Percentiles rank a stretch among this genome's conserved stretches.
Conservation (phyloP, 768 basidiomycete genomes). For the Terana coerulea region DNA sequence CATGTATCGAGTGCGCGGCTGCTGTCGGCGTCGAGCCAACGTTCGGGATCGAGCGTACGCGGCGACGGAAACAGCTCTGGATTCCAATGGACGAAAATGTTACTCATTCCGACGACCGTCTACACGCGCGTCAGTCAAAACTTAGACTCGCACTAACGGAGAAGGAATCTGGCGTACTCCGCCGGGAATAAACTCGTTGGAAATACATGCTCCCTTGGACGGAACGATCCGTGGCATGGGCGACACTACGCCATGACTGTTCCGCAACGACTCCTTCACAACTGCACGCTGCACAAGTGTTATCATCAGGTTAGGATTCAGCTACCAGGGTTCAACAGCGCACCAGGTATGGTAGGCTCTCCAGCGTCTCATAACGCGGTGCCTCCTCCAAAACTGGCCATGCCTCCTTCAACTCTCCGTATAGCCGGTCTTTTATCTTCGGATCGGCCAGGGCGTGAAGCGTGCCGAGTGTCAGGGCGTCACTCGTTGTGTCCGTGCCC, state of each 20-base stretch:
- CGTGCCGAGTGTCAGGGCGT: slow-evolving; percentile 33
- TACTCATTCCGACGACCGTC: slow-evolving; percentile 36
- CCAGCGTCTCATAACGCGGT: slow-evolving; percentile 33
- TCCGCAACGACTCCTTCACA: slow-evolving; percentile 42
- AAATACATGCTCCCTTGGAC: slow-evolving; percentile 29
- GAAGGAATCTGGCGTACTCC: slow-evolving; percentile 26
- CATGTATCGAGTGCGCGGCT: slow-evolving; percentile 36
- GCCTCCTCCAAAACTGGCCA: slow-evolving; percentile 36
- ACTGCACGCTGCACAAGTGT: slow-evolving; percentile 38
- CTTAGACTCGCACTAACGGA: background rate
- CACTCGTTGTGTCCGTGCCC: slow-evolving; percentile 42
- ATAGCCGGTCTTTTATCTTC: slow-evolving; percentile 26
- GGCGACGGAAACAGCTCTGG: slow-evolving; percentile 39
- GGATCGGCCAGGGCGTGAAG: slow-evolving; percentile 35
- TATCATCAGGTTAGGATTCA: background rate
- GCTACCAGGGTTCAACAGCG: slow-evolving; percentile 18
- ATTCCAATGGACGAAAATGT: slow-evolving; percentile 33
- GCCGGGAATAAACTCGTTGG: slow-evolving; percentile 33
- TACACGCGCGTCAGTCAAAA: slow-evolving; percentile 17
- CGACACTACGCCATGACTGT: slow-evolving; percentile 35
- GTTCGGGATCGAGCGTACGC: slow-evolving; percentile 34
- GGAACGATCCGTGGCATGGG: slow-evolving; percentile 39
- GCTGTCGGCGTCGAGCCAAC: slow-evolving; percentile 39
- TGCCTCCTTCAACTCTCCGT: slow-evolving; percentile 30
- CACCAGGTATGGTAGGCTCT: slow-evolving; percentile 45